Evolutionary conservation across 192 early-diverging fungal genomes (phyloP).

Genomic region (Oehlia diaphana): DNA sequence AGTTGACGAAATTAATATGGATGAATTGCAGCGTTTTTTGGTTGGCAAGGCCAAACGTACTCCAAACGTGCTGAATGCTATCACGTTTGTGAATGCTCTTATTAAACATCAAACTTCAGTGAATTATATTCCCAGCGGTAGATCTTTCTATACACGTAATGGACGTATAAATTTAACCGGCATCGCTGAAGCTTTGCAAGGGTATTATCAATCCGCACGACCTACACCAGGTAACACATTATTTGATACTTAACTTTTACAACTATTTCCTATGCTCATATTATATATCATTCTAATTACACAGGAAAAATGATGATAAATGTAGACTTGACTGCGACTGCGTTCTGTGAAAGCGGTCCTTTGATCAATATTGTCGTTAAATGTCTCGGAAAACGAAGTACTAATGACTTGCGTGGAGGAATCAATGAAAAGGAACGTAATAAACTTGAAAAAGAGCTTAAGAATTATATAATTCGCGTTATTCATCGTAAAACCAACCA

Average conservation of each 20-base stretch:
- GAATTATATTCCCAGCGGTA: slow-evolving; percentile 74
- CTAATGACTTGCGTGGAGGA: slow-evolving; percentile 50
- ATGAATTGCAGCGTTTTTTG: slow-evolving; percentile 57
- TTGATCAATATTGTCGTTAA: slow-evolving; percentile 70
- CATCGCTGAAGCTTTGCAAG: slow-evolving; percentile 91
- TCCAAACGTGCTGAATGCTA: slow-evolving; percentile 37
- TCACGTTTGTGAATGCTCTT: slow-evolving; percentile 76
- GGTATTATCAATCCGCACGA: slow-evolving; percentile 86
- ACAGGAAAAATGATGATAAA: slow-evolving; percentile 66
- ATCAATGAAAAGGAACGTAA: slow-evolving; percentile 41
- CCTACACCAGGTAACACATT: slow-evolving; percentile 25
- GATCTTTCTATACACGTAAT: slow-evolving; percentile 87
- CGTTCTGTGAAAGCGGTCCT: slow-evolving; percentile 66
- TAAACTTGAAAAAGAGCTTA: slow-evolving; percentile 53
- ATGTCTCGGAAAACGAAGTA: slow-evolving; percentile 55
- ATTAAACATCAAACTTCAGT: slow-evolving; percentile 86
- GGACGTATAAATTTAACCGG: slow-evolving; percentile 52
- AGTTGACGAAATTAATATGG: slow-evolving; percentile 65
- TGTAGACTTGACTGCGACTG: slow-evolving; percentile 67
- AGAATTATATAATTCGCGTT: slow-evolving; percentile 53
- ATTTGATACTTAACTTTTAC: too few species aligned
- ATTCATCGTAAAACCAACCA: slow-evolving; percentile 57
- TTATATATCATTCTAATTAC: not conserved
- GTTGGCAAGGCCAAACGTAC: slow-evolving; percentile 32
- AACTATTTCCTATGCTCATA: too few species aligned